Evolutionary conservation across 169 alveolate genomes (phyloP), one percentile per base, ranked within the genome.

Genomic region (Plasmodium gonderi): DNA sequence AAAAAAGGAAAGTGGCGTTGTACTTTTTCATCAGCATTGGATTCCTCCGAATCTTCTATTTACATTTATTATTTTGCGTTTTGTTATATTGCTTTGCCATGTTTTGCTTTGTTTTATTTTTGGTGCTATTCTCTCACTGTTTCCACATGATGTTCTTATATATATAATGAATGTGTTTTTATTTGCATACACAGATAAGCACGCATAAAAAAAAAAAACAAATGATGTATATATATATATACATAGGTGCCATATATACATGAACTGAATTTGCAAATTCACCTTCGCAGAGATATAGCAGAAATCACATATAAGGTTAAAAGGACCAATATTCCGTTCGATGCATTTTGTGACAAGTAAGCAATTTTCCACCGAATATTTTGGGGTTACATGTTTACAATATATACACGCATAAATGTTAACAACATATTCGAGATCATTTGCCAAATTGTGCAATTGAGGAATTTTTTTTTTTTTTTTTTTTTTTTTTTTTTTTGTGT

Each of bases 261-360:
- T 60, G 60, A 42, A 26, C 72, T n/a, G 20, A 49, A 29, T 40
- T 36, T 79, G 51, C 33, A 79, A n/a, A 20, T 14, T 17, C 64
- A 23, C 44, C 20, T 80, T 89, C 76, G 78, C 82, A 79, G 91
- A 38, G 93, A 79, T 67, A 67, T 89, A 75, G 90, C 91, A 51
- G 91, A 79, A 79, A 69, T 89, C 36, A 74, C 93, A 51, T 89
- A 89, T 47, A 79, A 89, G 38, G 67, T 79, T 20, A 89, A 45
- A 29, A 80, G 47, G 42, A 23, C 47, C 11, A 49, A 36, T n/a
- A 68, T 91, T 8, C 80, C 94, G 14, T 76, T 91, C n/a, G 49
- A 76, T 80, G 14, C 79, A 80, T 91, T 74, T 72, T 65, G 80
- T 23, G 33, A 80, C 54, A 91, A 80, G 81, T 75, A 80, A 68